These are phyloP conservation scores for Apiotrichum porosum DNA, from an alignment of 1,284 basidiomycete genomes.

Conservation along the genomic window DNA sequence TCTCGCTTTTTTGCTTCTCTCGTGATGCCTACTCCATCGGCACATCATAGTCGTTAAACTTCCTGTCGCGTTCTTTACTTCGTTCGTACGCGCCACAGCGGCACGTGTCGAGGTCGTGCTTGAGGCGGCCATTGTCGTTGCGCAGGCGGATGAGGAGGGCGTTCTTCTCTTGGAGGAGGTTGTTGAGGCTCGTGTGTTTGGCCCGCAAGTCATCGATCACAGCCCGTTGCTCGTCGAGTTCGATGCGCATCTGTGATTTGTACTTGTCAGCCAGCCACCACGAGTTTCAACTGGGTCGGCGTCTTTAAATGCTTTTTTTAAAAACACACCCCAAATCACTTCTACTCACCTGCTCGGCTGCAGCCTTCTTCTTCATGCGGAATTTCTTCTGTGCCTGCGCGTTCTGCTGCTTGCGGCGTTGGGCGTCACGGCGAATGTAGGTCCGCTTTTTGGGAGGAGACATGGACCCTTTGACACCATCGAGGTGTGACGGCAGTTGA, in stretches of 20 bases:
- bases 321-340: no score
- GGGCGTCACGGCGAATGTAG: constrained; percentile 19
- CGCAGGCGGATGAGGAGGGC: background rate
- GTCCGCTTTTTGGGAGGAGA: constrained; percentile 14
- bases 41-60: no score
- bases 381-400: constrained; percentile 27
- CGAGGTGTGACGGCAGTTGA: background rate
- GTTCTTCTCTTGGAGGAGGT: background rate
- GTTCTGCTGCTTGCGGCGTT: constrained; percentile 27
- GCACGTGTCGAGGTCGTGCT: background rate
- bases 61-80: no score
- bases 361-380: constrained; percentile 26
- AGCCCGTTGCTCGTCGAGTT: background rate
- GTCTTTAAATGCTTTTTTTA: no score
- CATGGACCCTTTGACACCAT: background rate
- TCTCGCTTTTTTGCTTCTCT: no score
- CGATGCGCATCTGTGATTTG: no score
- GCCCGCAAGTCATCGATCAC: background rate
- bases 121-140: background rate
- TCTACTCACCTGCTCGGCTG: constrained; percentile 21
- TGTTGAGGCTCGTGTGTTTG: background rate
- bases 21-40: no score
- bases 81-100: background rate
- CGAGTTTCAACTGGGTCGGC: no score
- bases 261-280: no score